These are phyloP conservation scores for Acanthamoeba healyi DNA, from an alignment of 208 protist genomes.

Conservation along the genomic window DNA sequence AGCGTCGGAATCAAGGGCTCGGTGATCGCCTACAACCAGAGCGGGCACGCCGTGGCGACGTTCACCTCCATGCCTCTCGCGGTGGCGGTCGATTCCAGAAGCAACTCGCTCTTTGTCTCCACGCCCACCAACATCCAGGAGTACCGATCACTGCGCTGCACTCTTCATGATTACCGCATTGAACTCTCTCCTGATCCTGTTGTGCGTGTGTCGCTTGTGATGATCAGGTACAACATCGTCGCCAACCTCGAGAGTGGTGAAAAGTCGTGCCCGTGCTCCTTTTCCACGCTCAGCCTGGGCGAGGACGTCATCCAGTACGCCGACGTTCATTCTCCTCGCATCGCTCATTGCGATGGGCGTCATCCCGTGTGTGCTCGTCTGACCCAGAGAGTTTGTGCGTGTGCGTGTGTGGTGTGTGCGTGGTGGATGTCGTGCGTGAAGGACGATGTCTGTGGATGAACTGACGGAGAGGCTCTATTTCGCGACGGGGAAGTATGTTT, in stretches of 20 bases:
- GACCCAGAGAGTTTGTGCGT: too few relatives aligned
- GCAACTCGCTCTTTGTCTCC: not conserved
- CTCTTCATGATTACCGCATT: not conserved
- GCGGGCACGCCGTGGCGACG: not conserved
- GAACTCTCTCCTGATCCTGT: not conserved
- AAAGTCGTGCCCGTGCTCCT: conserved; percentile 14
- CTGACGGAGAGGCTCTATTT: not conserved
- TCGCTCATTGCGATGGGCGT: too few relatives aligned
- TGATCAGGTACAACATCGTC: not conserved
- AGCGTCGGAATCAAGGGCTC: not conserved
- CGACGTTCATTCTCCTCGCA: not conserved
- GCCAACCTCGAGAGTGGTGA: not conserved
- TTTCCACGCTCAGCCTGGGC: not conserved
- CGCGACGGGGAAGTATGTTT: not conserved
- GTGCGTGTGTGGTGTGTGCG: not conserved
- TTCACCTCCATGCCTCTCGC: not conserved
- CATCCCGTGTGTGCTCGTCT: too few relatives aligned
- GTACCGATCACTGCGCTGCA: not conserved
- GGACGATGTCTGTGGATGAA: not conserved
- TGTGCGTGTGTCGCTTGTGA: not conserved
- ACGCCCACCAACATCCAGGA: not conserved
- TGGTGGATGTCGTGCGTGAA: not conserved
- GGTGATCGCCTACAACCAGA: not conserved
- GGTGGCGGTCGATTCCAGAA: not conserved
- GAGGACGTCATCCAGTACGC: conserved; percentile 5